Percentiles rank a stretch among this genome's conserved stretches.
phyloP scores from a whole-genome alignment of 2,329 filamentous ascomycete species.

The Fonsecaea erecta region DNA sequence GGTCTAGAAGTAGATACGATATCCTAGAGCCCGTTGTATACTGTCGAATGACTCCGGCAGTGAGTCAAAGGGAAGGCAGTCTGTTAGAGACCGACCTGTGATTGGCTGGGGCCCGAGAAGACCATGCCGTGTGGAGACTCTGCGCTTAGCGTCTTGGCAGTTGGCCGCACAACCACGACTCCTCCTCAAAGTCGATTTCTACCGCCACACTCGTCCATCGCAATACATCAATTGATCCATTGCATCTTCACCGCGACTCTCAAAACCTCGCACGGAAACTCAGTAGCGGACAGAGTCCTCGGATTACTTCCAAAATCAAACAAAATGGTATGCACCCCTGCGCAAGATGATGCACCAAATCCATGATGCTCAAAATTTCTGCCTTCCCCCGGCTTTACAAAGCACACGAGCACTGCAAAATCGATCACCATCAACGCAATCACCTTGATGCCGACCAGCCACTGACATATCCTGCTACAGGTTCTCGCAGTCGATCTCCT shows the following conservation, averaged over 20 bases:
- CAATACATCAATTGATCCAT: conserved; percentile 43
- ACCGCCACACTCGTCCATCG: conserved; percentile 31
- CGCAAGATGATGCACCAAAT: conserved; percentile 17
- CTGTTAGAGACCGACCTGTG: not conserved
- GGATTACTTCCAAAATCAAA: conserved; percentile 49
- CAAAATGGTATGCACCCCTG: conserved; percentile 68
- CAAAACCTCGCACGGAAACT: conserved; percentile 43
- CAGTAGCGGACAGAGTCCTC: conserved; percentile 10
- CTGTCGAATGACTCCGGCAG: conserved; percentile 15
- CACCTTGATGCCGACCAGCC: conserved; percentile 19
- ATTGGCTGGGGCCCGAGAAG: not conserved
- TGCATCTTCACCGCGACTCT: conserved; percentile 37
- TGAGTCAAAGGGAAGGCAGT: conserved; percentile 12
- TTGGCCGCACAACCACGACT: conserved; percentile 11
- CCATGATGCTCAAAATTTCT: conserved; percentile 33
- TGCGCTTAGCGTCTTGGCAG: not conserved
- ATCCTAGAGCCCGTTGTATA: not conserved
- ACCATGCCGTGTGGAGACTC: not conserved
- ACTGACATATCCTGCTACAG: conserved; percentile 56
- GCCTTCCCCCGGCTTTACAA: conserved; percentile 17
- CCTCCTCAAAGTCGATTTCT: conserved; percentile 23
- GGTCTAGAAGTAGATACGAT: conserved; percentile 20
- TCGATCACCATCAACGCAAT: conserved; percentile 31
- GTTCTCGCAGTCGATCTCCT: conserved; percentile 99
- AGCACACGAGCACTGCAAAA: conserved; percentile 37